phyloP scores from a whole-genome alignment of 495 filamentous ascomycete genomes.

The Terfezia boudieri region DNA sequence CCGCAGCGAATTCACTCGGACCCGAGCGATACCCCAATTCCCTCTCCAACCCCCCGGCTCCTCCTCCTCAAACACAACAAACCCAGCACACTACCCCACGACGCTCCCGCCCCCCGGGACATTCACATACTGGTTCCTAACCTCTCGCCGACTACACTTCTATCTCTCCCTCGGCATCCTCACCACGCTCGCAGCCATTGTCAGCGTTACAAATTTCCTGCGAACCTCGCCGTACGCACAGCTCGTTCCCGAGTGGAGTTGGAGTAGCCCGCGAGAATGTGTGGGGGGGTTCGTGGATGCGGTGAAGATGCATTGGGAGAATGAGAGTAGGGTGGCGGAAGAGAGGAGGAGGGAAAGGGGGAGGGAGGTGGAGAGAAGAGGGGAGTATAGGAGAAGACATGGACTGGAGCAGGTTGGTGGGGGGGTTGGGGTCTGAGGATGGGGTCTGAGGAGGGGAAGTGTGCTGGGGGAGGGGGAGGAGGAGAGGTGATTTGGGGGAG shows the following conservation, averaged over 20 bases:
- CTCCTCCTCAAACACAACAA: no score
- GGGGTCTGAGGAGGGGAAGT: background rate
- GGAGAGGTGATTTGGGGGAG: background rate
- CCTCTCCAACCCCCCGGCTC: conserved; percentile 5
- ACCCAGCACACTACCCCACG: conserved; percentile 11
- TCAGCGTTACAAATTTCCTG: conserved; percentile 10
- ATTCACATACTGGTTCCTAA: conserved; percentile 9
- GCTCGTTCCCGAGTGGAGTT: conserved; percentile 3
- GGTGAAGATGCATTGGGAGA: conserved; percentile 16
- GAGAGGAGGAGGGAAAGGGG: conserved; percentile 11
- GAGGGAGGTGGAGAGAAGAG: conserved; percentile 14
- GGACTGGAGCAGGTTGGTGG: conserved; percentile 7
- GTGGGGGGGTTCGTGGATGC: conserved; percentile 1
- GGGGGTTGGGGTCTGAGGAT: conserved; percentile 10
- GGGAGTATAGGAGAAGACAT: conserved; percentile 12
- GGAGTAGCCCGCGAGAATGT: conserved; percentile 5
- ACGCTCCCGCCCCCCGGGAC: conserved; percentile 17
- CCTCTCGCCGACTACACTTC: conserved; percentile 17
- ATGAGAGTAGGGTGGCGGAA: conserved; percentile 6
- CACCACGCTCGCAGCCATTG: conserved; percentile 3
- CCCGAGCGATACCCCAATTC: conserved; percentile 2
- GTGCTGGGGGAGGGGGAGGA: background rate
- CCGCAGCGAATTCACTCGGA: background rate
- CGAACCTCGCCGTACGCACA: conserved; percentile 6
- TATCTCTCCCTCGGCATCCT: conserved; percentile 17